Percentiles rank a stretch among this genome's conserved stretches.
These are phyloP conservation scores for Syzygium oleosum DNA, from an alignment of 345 rosid species.

Conservation along the genomic window DNA sequence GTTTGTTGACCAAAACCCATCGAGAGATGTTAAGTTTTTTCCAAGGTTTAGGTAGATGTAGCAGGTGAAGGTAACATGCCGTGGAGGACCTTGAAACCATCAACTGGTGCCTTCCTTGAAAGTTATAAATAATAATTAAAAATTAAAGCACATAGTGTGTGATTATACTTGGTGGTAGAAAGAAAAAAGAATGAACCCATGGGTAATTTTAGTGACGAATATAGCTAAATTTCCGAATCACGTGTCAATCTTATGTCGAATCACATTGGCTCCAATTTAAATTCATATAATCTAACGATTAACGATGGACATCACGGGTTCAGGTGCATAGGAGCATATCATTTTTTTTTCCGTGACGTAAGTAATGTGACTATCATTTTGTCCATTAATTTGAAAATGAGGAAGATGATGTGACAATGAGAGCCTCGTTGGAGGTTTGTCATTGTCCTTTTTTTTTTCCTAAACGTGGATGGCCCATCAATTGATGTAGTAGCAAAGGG, in stretches of 20 bases:
- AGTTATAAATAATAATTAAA: neutral
- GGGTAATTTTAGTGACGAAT: too few relatives aligned
- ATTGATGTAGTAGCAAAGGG: neutral
- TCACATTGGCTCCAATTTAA: too few relatives aligned
- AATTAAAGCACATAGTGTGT: neutral
- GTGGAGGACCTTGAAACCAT: neutral
- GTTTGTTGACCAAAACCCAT: neutral
- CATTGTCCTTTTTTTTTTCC: neutral
- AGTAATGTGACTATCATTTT: too few relatives aligned
- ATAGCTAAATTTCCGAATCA: too few relatives aligned
- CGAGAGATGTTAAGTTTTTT: neutral
- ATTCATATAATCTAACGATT: too few relatives aligned
- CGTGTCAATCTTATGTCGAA: too few relatives aligned
- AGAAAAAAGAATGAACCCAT: too few relatives aligned
- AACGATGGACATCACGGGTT: too few relatives aligned
- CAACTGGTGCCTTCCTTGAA: neutral
- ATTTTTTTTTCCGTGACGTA: too few relatives aligned
- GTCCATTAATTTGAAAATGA: neutral
- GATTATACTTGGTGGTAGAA: too few relatives aligned
- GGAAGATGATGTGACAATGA: neutral
- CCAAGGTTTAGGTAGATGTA: neutral
- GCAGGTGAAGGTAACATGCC: neutral
- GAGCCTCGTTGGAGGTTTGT: neutral
- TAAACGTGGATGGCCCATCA: neutral
- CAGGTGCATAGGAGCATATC: too few relatives aligned